phyloP scores from a whole-genome alignment of 2,329 filamentous ascomycete species.

The Colletotrichum sublineola region DNA sequence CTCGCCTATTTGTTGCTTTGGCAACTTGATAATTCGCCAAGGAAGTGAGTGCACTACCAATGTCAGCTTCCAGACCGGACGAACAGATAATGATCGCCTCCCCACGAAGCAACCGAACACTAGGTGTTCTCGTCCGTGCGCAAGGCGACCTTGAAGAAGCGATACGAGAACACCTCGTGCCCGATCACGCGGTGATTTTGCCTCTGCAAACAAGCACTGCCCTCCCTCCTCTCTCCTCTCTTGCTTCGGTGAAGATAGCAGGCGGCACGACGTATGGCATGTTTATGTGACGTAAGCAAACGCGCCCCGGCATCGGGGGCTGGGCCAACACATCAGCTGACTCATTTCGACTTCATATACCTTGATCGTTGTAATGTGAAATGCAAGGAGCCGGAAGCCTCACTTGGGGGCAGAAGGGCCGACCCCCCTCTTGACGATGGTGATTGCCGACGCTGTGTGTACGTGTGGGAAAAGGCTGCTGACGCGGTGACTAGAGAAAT shows the following conservation, averaged over 20 bases:
- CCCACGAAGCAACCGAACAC: not conserved
- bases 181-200: not conserved
- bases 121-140: slow-evolving; percentile 2
- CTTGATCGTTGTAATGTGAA: not conserved
- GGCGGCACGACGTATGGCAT: not conserved
- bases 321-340: slow-evolving; percentile 2
- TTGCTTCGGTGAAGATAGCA: slow-evolving; percentile 25
- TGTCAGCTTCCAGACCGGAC: not conserved
- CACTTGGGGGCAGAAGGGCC: slow-evolving; percentile 10
- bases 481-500: not conserved
- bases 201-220: slow-evolving; percentile 14
- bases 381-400: slow-evolving; percentile 2
- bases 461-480: not conserved
- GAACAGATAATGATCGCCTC: slow-evolving; percentile 1
- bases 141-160: not conserved
- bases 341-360: slow-evolving; percentile 13
- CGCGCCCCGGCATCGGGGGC: not conserved
- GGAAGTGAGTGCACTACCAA: not conserved
- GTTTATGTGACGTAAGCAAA: slow-evolving; percentile 10
- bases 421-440: not conserved
- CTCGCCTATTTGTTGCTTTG: not conserved
- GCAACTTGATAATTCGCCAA: not conserved
- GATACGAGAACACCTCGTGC: slow-evolving; percentile 7
- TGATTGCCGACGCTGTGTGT: not conserved
- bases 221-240: not conserved